Evolutionary conservation across 768 basidiomycete genomes (phyloP).

Genomic region (Tulasnella sp.): DNA sequence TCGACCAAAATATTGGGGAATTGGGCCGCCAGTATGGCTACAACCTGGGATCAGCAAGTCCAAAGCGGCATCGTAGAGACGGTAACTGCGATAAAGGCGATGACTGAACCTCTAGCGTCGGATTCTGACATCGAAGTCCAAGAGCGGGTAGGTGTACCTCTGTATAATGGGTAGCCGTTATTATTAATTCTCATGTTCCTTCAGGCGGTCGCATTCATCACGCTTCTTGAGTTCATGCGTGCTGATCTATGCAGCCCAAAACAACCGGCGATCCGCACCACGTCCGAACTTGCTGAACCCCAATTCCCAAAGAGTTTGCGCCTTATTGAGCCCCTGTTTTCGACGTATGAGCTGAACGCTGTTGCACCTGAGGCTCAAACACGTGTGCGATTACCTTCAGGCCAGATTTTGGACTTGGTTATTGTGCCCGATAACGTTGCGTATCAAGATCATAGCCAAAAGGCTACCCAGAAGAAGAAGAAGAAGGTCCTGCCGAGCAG

Average conservation of each 20-base stretch:
- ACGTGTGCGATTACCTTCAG: conserved; percentile 71
- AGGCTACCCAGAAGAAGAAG: neutral
- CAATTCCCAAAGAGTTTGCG: conserved; percentile 81
- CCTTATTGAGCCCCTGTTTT: conserved; percentile 72
- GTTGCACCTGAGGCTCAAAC: conserved; percentile 73
- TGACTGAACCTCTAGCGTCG: conserved; percentile 29
- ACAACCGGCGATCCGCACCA: conserved; percentile 34
- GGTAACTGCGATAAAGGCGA: neutral
- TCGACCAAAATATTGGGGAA: conserved; percentile 77
- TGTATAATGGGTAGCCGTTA: neutral
- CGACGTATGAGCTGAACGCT: conserved; percentile 70
- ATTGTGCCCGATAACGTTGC: conserved; percentile 44
- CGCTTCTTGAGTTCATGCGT: conserved; percentile 64
- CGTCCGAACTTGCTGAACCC: conserved; percentile 32
- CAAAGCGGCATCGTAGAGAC: neutral
- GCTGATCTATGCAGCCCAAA: conserved; percentile 55
- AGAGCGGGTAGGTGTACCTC: conserved; percentile 55
- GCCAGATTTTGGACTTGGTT: conserved; percentile 76
- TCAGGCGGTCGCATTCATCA: conserved; percentile 72
- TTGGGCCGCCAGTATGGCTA: conserved; percentile 69
- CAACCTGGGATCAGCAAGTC: conserved; percentile 62
- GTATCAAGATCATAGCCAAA: neutral
- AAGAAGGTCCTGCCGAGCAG: neutral
- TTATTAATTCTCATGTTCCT: neutral
- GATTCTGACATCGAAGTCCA: conserved; percentile 76